Conservation (phyloP, 2,329 filamentous ascomycete species). For the Basipetospora sp. region DNA sequence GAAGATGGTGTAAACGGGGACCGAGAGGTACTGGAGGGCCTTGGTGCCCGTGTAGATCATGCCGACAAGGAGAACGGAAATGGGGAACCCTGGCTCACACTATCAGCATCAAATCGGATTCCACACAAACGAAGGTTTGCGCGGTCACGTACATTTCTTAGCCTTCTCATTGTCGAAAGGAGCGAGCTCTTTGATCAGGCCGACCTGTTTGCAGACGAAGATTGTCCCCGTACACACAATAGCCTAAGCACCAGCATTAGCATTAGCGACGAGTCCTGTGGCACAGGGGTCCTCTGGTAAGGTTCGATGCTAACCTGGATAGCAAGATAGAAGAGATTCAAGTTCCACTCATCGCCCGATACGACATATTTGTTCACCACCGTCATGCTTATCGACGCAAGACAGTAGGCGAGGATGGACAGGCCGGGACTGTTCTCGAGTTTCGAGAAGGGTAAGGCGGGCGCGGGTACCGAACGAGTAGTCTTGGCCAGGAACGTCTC, state of each 20-base stretch:
- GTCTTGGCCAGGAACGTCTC: constrained; percentile 25
- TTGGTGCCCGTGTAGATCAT: constrained; percentile 99
- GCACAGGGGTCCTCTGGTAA: too few species aligned
- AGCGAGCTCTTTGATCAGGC: constrained; percentile 69
- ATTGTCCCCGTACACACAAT: constrained; percentile 80
- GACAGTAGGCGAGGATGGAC: constrained; percentile 80
- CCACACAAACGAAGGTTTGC: too few species aligned
- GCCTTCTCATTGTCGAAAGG: constrained; percentile 77
- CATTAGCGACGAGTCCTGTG: too few species aligned
- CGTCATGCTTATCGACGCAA: constrained; percentile 96
- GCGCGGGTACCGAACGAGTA: too few species aligned
- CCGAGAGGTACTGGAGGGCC: constrained; percentile 87
- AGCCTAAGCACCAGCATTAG: constrained; percentile 42
- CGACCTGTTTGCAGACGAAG: constrained; percentile 62
- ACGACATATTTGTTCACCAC: constrained; percentile 99
- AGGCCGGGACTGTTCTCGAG: constrained; percentile 63
- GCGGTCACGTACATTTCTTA: constrained; percentile 60
- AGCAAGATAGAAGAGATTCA: constrained; percentile 88
- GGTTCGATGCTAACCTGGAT: constrained; percentile 56
- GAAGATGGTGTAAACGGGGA: constrained; percentile 98
- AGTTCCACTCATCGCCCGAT: constrained; percentile 78
- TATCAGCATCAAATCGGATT: constrained; percentile 1
- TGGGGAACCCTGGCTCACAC: constrained; percentile 66
- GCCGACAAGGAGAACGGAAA: constrained; percentile 85
- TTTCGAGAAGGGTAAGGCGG: constrained; percentile 23